Conservation (phyloP, 2,329 filamentous ascomycete species). For the Microdochium bolleyi region DNA sequence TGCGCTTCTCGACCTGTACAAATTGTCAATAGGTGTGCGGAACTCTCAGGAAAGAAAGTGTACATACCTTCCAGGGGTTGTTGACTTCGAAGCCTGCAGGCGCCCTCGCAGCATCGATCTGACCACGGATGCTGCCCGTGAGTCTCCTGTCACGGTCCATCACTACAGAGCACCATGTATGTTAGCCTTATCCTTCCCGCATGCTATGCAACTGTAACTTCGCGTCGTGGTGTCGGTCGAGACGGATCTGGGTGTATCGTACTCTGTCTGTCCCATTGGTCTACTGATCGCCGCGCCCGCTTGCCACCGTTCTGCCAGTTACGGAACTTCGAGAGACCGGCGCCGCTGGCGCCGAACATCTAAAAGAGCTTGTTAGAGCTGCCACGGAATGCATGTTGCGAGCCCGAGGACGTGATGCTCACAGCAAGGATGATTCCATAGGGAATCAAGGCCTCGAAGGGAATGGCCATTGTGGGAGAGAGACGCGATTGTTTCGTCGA, state of each 20-base stretch:
- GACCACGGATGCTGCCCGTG: slow-evolving; percentile 50
- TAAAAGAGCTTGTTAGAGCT: slow-evolving; percentile 21
- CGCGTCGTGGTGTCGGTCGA: not conserved
- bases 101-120: slow-evolving; percentile 45
- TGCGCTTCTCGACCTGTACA: slow-evolving; percentile 43
- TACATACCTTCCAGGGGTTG: slow-evolving; percentile 54
- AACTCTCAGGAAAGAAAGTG: slow-evolving; percentile 1
- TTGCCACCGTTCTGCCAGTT: slow-evolving; percentile 54
- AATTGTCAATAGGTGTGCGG: slow-evolving; percentile 8
- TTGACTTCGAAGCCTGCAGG: slow-evolving; percentile 54
- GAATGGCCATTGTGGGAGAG: slow-evolving; percentile 46
- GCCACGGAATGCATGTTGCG: not conserved
- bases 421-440: slow-evolving; percentile 58
- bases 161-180: slow-evolving; percentile 32
- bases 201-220: not conserved
- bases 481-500: slow-evolving; percentile 1
- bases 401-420: slow-evolving; percentile 19
- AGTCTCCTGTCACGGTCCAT: slow-evolving; percentile 57
- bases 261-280: slow-evolving; percentile 60
- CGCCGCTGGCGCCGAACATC: slow-evolving; percentile 58
- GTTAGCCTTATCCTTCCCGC: slow-evolving; percentile 8
- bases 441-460: slow-evolving; percentile 56
- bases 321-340: slow-evolving; percentile 48
- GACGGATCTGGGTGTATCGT: slow-evolving; percentile 12
- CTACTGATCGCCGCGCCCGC: slow-evolving; percentile 49